Percentiles rank a stretch among this genome's conserved stretches.
Conservation (phyloP, 352 stramenopile species). For the Pythium biforme region DNA sequence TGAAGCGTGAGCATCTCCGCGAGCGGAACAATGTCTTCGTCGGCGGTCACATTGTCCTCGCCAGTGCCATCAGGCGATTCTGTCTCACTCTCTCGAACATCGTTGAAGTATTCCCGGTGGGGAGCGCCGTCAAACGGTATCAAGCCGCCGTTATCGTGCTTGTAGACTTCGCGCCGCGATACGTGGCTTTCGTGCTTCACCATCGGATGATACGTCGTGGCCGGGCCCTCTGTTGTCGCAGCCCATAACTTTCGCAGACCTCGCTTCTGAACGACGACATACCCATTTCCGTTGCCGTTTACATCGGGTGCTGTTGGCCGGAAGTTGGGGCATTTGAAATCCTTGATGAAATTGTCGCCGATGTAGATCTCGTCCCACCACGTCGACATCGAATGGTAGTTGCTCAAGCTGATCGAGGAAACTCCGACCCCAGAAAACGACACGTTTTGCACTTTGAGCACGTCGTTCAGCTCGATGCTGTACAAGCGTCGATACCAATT, state of each 20-base stretch:
- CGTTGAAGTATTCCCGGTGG: slow-evolving; percentile 81
- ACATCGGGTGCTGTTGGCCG: slow-evolving; percentile 3
- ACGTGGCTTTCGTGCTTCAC: slow-evolving; percentile 85
- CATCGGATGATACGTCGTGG: slow-evolving; percentile 69
- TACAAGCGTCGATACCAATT: slow-evolving; percentile 85
- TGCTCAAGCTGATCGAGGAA: slow-evolving; percentile 73
- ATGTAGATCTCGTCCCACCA: slow-evolving; percentile 98
- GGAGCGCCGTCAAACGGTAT: slow-evolving; percentile 84
- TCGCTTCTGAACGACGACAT: slow-evolving; percentile 46
- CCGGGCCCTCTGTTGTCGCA: slow-evolving; percentile 25
- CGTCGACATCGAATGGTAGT: slow-evolving; percentile 70
- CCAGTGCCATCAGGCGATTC: slow-evolving; percentile 40
- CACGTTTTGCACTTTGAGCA: slow-evolving; percentile 61
- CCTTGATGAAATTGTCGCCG: slow-evolving; percentile 89
- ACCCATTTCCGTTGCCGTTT: slow-evolving; percentile 26
- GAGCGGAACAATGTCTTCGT: slow-evolving; percentile 50
- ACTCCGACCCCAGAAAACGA: slow-evolving; percentile 57
- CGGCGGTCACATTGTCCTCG: slow-evolving; percentile 32
- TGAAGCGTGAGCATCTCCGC: slow-evolving; percentile 53
- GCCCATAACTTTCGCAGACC: slow-evolving; percentile 64
- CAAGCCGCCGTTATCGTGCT: slow-evolving; percentile 71
- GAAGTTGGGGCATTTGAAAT: slow-evolving; percentile 84
- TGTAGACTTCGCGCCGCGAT: slow-evolving; percentile 73
- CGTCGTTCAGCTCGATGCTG: slow-evolving; percentile 90
- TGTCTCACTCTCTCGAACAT: slow-evolving; percentile 55